Base-by-base conservation (phyloP, 371 early-diverging fungal genomes). In the Rhizopus microsporus region DNA sequence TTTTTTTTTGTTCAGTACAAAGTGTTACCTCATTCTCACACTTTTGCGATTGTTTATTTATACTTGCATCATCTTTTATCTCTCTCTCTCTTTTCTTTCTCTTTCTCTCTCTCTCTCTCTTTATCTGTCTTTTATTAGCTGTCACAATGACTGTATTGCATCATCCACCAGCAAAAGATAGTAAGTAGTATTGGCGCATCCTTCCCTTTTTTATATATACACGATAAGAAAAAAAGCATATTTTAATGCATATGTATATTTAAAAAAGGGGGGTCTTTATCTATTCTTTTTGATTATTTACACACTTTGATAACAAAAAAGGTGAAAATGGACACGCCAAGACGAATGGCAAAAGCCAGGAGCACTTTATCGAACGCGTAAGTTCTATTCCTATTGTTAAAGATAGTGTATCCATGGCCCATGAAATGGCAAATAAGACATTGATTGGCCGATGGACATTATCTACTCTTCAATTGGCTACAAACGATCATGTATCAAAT, bases 311-410 rank as follows among this genome's bases (percentile, higher is more conserved):
- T 44, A 15, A 7, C 17, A 44, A 16, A 44, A 10, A 15, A 29
- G 29, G 7, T 32, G 32, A 50, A 15, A 50, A 15, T 13, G 43
- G 15, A 13, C 13, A 12, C 8, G 1, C 34, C 4, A 48, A 58
- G 31, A 54, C 54, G 42, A 56, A 59, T 17, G 44, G 29, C 6
- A 43, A 42, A 35, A 43, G 32, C 34, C 57, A 54, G 47, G 16
- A 43, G 29, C 62, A 60, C 8, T 82, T 84, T 67, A 60, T 81
- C 50, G 31, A 69, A 42, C 84, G 87, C 38, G 80, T 89, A 51
- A 68, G 69, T 46, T 81, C 87, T 49, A 60, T 86, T 54, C 90
- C 90, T 5, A 51, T 89, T 50, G 68, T 89, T 54, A 72, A 80
- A 56, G 88, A 87, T 55, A 62, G 83, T 12, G 76, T 87, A 30